Evolutionary conservation across 208 protist genomes (phyloP).

Genomic region (Wallacemonas sp.): DNA sequence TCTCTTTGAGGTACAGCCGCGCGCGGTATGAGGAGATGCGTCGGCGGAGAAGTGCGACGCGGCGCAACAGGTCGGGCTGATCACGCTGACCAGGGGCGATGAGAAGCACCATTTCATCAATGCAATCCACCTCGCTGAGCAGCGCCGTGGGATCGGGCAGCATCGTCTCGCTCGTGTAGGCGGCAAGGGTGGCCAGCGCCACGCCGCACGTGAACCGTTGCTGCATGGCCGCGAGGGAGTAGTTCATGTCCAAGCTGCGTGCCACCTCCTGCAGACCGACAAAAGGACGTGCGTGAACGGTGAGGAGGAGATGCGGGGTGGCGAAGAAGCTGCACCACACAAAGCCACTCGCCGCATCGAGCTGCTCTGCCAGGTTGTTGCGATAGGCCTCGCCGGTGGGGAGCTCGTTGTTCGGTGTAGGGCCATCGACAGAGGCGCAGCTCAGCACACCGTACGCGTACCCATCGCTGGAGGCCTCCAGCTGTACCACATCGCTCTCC

Average conservation of each 20-base stretch:
- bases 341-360: slow-evolving; percentile 32
- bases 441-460: slow-evolving; percentile 60
- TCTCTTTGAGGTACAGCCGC: slow-evolving; percentile 74
- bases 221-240: slow-evolving; percentile 9
- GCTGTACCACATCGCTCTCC: slow-evolving; percentile 65
- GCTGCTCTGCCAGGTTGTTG: slow-evolving; percentile 4
- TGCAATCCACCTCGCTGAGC: slow-evolving; percentile 78
- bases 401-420: slow-evolving; percentile 17
- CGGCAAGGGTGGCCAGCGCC: slow-evolving; percentile 53
- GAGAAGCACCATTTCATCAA: slow-evolving; percentile 88
- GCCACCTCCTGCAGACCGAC: slow-evolving; percentile 54
- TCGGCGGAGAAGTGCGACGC: slow-evolving; percentile 73
- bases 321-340: slow-evolving; percentile 65
- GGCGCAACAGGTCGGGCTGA: slow-evolving; percentile 82
- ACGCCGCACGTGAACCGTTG: slow-evolving; percentile 11
- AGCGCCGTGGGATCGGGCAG: slow-evolving; percentile 71
- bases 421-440: slow-evolving; percentile 38
- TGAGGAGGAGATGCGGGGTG: slow-evolving; percentile 54
- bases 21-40: slow-evolving; percentile 62
- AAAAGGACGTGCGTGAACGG: slow-evolving; percentile 59
- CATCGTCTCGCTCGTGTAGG: slow-evolving; percentile 65
- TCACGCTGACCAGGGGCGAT: slow-evolving; percentile 78
- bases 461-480: slow-evolving; percentile 40
- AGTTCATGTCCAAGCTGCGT: slow-evolving; percentile 35
- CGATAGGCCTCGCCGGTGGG: slow-evolving; percentile 26